Evolutionary conservation across 306 rosid genomes (phyloP).

Genomic region (Corylus americana): DNA sequence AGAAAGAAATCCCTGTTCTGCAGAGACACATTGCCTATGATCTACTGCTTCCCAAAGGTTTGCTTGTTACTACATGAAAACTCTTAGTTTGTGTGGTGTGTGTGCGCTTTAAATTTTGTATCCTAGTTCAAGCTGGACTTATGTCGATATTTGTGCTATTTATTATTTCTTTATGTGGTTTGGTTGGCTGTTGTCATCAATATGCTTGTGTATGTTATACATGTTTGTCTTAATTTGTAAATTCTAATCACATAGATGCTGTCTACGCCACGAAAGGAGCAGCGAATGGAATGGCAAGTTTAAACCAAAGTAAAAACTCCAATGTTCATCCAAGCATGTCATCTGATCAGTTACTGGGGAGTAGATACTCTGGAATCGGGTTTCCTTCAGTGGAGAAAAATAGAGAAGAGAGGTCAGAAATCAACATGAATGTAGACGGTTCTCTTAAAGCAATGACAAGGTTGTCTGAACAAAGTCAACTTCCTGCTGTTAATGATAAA

Average conservation of each 20-base stretch:
- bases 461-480: slow-evolving; percentile 41
- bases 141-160: slow-evolving; percentile 8
- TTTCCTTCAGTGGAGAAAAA: slow-evolving; percentile 44
- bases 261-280: slow-evolving; percentile 46
- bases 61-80: slow-evolving; percentile 20
- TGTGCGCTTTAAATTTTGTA: slow-evolving; percentile 4
- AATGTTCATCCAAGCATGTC: slow-evolving; percentile 42
- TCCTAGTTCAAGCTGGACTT: slow-evolving; percentile 26
- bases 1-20: slow-evolving; percentile 72
- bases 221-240: slow-evolving; percentile 25
- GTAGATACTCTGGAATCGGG: slow-evolving; percentile 39
- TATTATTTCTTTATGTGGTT: slow-evolving; percentile 15
- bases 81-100: slow-evolving; percentile 18
- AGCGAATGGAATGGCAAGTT: slow-evolving; percentile 30
- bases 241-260: slow-evolving; percentile 32
- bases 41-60: slow-evolving; percentile 80
- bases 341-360: slow-evolving; percentile 35
- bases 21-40: slow-evolving; percentile 72
- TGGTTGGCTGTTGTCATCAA: slow-evolving; percentile 1
- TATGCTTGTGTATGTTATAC: slow-evolving; percentile 3
- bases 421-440: slow-evolving; percentile 36
- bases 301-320: slow-evolving; percentile 52
- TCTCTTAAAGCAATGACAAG: slow-evolving; percentile 37
- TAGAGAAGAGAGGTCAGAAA: slow-evolving; percentile 43
- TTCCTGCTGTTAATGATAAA: slow-evolving; percentile 37